Evolutionary conservation across 2,329 filamentous ascomycete genomes (phyloP).

Genomic region (Gnomoniopsis smithogilvyi): DNA sequence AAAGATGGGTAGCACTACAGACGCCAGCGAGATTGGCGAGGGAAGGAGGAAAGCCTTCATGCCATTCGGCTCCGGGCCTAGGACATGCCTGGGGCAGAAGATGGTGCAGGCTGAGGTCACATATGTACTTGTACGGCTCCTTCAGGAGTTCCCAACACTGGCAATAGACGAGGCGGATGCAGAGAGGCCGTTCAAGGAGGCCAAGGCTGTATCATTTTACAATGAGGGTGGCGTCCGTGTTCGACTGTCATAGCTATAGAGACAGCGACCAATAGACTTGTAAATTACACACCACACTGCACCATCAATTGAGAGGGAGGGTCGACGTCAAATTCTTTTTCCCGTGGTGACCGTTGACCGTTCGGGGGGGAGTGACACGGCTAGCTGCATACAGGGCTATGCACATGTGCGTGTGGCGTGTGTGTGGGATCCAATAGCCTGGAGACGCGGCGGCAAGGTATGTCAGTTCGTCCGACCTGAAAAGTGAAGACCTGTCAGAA

Average conservation of each 20-base stretch:
- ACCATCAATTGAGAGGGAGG: too few species aligned
- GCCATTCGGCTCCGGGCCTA: constrained; percentile 13
- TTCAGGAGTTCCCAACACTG: constrained; percentile 12
- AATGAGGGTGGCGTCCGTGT: constrained; percentile 12
- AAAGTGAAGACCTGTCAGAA: not conserved
- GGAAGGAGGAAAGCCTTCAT: constrained; percentile 12
- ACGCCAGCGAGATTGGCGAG: not conserved
- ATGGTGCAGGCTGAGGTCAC: constrained; percentile 12
- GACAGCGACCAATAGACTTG: too few species aligned
- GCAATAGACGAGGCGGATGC: not conserved
- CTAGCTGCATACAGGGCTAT: not conserved
- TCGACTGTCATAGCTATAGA: not conserved
- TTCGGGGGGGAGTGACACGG: not conserved
- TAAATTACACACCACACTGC: too few species aligned
- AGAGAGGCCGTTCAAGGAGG: constrained; percentile 13
- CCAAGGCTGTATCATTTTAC: constrained; percentile 15
- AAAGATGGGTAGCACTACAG: not conserved
- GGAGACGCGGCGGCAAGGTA: not conserved
- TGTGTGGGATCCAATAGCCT: not conserved
- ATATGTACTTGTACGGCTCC: constrained; percentile 13
- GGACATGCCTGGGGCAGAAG: constrained; percentile 12
- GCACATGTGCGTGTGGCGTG: too few species aligned
- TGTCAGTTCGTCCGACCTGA: not conserved
- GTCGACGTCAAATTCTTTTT: too few species aligned
- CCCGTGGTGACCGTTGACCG: not conserved